Conservation (phyloP, 1,284 basidiomycete species). For the Fomes fomentarius region DNA sequence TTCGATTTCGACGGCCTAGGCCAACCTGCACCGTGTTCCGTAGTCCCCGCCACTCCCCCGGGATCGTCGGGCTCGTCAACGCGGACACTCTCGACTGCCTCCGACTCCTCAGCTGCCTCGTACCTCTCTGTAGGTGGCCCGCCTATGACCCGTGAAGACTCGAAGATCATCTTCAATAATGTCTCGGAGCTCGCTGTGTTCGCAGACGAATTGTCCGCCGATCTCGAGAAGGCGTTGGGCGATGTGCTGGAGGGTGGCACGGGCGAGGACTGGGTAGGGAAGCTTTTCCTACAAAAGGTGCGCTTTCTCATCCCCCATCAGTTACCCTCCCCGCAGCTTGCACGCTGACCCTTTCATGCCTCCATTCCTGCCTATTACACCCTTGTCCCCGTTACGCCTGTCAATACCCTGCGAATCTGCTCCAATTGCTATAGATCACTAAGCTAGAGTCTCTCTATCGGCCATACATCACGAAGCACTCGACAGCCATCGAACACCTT, state of each 20-base stretch:
- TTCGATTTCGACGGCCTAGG: conserved; percentile 26
- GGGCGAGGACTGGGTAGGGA: conserved; percentile 77
- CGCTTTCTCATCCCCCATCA: conserved; percentile 24
- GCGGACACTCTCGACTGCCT: conserved; percentile 57
- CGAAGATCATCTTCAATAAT: conserved; percentile 80
- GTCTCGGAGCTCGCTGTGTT: conserved; percentile 75
- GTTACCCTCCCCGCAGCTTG: conserved; percentile 6
- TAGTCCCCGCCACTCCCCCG: conserved; percentile 35
- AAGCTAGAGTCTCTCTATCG: conserved; percentile 80
- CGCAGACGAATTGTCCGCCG: conserved; percentile 66
- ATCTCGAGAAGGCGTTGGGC: conserved; percentile 61
- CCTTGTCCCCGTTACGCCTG: neutral
- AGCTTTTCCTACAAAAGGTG: conserved; percentile 77
- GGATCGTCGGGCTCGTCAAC: conserved; percentile 45
- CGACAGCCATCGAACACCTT: conserved; percentile 75
- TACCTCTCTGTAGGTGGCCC: conserved; percentile 38
- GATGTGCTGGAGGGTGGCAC: conserved; percentile 52
- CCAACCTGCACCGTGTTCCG: conserved; percentile 33
- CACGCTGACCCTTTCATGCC: neutral
- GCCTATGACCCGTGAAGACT: conserved; percentile 75
- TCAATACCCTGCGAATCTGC: neutral
- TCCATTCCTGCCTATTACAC: neutral
- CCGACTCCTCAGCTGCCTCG: conserved; percentile 51
- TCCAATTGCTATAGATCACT: conserved; percentile 57
- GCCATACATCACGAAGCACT: conserved; percentile 87